Conservation (phyloP, 2,329 filamentous ascomycete species). For the Calonectria hawksworthii region DNA sequence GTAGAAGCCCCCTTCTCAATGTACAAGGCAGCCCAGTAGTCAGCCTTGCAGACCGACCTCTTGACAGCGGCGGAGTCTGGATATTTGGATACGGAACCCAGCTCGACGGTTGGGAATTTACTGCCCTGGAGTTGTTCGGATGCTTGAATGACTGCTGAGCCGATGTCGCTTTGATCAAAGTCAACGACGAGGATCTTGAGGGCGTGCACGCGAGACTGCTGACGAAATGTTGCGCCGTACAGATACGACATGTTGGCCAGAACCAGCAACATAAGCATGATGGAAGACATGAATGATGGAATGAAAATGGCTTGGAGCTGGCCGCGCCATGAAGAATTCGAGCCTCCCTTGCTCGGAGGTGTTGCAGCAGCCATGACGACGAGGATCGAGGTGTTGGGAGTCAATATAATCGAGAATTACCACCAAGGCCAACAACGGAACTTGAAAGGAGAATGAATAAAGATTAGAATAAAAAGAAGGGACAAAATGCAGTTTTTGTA, state of each 20-base stretch:
- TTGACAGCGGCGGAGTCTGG: background rate
- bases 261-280: conserved; percentile 7
- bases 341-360: background rate
- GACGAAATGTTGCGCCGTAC: conserved; percentile 8
- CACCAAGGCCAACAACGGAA: background rate
- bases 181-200: conserved; percentile 21
- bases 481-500: background rate
- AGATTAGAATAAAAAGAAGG: background rate
- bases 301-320: background rate
- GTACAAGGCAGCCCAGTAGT: conserved; percentile 13
- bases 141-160: background rate
- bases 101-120: conserved; percentile 4
- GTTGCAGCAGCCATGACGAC: background rate
- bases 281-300: conserved; percentile 1
- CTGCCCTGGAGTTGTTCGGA: background rate
- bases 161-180: background rate
- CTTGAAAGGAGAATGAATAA: background rate
- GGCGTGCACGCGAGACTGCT: background rate
- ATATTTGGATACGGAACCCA: background rate
- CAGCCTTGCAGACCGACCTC: background rate
- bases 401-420: background rate
- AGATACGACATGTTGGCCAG: conserved; percentile 10
- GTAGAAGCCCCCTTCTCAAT: background rate
- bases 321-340: background rate
- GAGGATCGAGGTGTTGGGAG: background rate